phyloP scores from a whole-genome alignment of 2,329 filamentous ascomycete species.

The Penicillium sp. region DNA sequence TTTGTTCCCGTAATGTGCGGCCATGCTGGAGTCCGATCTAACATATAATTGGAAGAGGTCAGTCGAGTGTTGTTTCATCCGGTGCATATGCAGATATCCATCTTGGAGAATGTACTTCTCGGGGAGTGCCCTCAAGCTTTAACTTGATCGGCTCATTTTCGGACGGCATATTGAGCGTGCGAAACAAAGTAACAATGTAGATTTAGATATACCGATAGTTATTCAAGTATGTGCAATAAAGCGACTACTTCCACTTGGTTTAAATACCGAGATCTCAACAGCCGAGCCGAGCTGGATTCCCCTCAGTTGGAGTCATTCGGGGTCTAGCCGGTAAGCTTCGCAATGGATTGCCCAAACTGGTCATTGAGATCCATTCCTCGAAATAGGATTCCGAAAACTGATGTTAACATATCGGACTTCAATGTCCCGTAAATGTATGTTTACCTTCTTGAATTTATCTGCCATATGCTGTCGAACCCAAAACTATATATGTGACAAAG shows the following conservation, averaged over 20 bases:
- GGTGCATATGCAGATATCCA: not conserved
- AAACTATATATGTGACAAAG: not conserved
- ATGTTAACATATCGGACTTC: too few relatives aligned
- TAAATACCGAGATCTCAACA: not conserved
- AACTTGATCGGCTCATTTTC: slow-evolving; percentile 24
- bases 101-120: slow-evolving; percentile 25
- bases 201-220: not conserved
- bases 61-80: not conserved
- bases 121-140: slow-evolving; percentile 24
- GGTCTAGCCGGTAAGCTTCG: slow-evolving; percentile 16
- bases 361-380: too few relatives aligned
- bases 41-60: not conserved
- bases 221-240: not conserved
- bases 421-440: too few relatives aligned
- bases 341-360: slow-evolving; percentile 15
- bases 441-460: too few relatives aligned
- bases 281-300: slow-evolving; percentile 5
- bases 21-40: slow-evolving; percentile 54
- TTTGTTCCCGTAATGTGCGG: slow-evolving; percentile 37
- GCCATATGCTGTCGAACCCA: too few relatives aligned
- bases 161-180: slow-evolving; percentile 47
- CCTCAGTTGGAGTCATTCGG: slow-evolving; percentile 22
- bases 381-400: too few relatives aligned
- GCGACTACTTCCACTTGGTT: not conserved
- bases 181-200: too few relatives aligned